Evolutionary conservation across 176 grass and related monocot genomes (phyloP).

Genomic region (Aegilops longissima): DNA sequence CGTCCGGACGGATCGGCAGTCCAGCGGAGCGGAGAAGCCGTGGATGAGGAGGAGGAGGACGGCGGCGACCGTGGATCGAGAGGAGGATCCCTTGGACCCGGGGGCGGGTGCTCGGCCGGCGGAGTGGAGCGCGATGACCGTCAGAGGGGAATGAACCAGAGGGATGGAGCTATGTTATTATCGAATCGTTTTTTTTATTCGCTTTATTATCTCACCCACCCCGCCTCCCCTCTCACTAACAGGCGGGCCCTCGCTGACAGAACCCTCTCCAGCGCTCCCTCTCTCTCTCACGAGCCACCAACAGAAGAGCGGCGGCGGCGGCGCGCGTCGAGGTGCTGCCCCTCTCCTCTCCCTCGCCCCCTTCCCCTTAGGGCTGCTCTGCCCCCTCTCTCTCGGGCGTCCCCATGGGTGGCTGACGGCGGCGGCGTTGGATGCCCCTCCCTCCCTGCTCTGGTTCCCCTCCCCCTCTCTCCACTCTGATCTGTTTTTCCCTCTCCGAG

Average conservation of each 20-base stretch:
- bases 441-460: neutral
- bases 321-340: neutral
- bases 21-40: neutral
- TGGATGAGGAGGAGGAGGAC: neutral
- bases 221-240: neutral
- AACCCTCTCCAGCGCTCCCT: neutral
- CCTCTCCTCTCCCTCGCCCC: neutral
- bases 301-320: neutral
- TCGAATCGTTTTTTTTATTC: neutral
- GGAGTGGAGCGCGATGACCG: neutral
- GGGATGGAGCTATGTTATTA: no score
- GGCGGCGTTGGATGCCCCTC: neutral
- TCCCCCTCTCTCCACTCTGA: neutral
- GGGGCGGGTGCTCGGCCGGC: no score
- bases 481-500: neutral
- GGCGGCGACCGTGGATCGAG: neutral
- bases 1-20: neutral
- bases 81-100: neutral
- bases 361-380: no score
- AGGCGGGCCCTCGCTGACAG: neutral
- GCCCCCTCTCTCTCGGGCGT: neutral
- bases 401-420: no score
- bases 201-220: neutral
- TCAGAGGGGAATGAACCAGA: neutral
- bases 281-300: neutral